Evolutionary conservation across 2,329 filamentous ascomycete genomes (phyloP).

Genomic region (Verticillium tricorpus): DNA sequence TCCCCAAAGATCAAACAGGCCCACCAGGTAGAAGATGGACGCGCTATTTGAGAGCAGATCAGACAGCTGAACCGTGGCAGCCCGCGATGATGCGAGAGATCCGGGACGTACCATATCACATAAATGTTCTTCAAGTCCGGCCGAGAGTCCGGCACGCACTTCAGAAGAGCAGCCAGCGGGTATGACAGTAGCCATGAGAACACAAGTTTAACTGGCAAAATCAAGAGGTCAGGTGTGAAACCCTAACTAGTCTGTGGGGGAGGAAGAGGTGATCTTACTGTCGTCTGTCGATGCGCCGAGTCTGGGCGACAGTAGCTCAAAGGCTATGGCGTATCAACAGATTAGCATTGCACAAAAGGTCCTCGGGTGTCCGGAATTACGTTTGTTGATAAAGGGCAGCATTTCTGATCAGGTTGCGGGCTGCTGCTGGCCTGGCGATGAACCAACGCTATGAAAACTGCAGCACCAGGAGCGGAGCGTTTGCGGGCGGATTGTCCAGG

Average conservation of each 20-base stretch:
- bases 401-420: slow-evolving; percentile 12
- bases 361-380: slow-evolving; percentile 13
- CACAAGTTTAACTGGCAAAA: slow-evolving; percentile 76
- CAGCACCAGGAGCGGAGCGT: not conserved
- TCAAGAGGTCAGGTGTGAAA: not conserved
- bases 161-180: slow-evolving; percentile 81
- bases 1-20: slow-evolving; percentile 87
- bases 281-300: slow-evolving; percentile 43
- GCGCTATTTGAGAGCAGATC: slow-evolving; percentile 1
- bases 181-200: slow-evolving; percentile 89
- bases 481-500: not conserved
- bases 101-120: slow-evolving; percentile 54
- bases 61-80: not conserved
- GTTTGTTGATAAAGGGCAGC: slow-evolving; percentile 22
- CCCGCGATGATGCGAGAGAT: not conserved
- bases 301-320: slow-evolving; percentile 33
- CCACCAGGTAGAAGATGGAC: slow-evolving; percentile 74
- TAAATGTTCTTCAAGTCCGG: slow-evolving; percentile 87
- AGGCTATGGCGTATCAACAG: slow-evolving; percentile 27
- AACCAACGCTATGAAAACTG: not conserved
- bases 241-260: not conserved
- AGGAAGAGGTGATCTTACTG: slow-evolving; percentile 26
- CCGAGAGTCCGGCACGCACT: slow-evolving; percentile 80
- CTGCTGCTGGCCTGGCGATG: not conserved
- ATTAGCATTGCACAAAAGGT: not conserved